phyloP scores from a whole-genome alignment of 371 early-diverging fungal genomes.

The Sporodiniella umbellata region DNA sequence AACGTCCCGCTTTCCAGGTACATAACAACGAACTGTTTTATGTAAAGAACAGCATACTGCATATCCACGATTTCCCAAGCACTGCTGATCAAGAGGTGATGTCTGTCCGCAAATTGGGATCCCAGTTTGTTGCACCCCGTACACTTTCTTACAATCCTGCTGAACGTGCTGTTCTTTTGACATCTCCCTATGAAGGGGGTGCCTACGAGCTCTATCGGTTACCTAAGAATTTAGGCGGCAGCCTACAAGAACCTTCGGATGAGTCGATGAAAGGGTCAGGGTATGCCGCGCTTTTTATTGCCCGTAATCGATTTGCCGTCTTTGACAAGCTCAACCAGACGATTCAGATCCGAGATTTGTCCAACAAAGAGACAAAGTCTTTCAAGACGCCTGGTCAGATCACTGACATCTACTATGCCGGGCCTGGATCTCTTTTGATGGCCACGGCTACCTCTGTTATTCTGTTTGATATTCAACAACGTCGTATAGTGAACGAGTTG shows the following conservation, averaged over 20 bases:
- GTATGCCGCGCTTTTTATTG: slow-evolving; percentile 85
- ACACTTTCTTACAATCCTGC: slow-evolving; percentile 93
- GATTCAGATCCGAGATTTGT: slow-evolving; percentile 78
- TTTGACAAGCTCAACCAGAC: slow-evolving; percentile 77
- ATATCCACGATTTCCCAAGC: slow-evolving; percentile 75
- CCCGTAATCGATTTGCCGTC: slow-evolving; percentile 94
- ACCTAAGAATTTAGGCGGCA: slow-evolving; percentile 71
- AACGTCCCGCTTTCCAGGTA: slow-evolving; percentile 87
- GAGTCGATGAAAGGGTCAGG: slow-evolving; percentile 78
- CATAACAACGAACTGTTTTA: slow-evolving; percentile 81
- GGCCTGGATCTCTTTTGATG: slow-evolving; percentile 80
- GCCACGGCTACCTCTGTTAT: slow-evolving; percentile 81
- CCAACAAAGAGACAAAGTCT: slow-evolving; percentile 85
- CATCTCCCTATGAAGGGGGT: slow-evolving; percentile 83
- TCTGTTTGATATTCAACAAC: slow-evolving; percentile 87
- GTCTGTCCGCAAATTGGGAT: slow-evolving; percentile 66
- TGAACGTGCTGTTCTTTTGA: slow-evolving; percentile 83
- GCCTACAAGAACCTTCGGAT: slow-evolving; percentile 57
- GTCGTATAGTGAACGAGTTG: slow-evolving; percentile 71
- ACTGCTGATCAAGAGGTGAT: slow-evolving; percentile 75
- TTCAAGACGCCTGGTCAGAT: slow-evolving; percentile 77
- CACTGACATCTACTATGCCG: slow-evolving; percentile 84
- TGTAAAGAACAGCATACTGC: slow-evolving; percentile 80
- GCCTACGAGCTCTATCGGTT: slow-evolving; percentile 82
- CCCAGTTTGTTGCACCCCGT: slow-evolving; percentile 68